A percentile compares a stretch with the other conserved stretches of the same genome.
phyloP scores from a whole-genome alignment of 108 stramenopile genomes.

The Fistulifera pelliculosa region DNA sequence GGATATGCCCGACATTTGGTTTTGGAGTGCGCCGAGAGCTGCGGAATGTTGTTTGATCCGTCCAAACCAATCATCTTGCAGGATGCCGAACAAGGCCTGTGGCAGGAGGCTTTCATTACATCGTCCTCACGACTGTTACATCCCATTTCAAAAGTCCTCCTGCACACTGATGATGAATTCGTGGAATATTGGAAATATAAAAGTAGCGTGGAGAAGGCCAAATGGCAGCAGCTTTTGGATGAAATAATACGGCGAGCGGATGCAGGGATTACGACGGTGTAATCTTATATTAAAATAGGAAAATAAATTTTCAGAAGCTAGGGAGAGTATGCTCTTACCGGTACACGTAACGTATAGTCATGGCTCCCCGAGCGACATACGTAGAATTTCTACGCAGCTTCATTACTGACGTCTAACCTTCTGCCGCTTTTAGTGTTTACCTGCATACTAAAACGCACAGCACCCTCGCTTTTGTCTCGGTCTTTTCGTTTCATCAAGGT shows the following conservation, averaged over 20 bases:
- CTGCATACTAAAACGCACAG: too few species aligned
- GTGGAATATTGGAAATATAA: constrained; percentile 6
- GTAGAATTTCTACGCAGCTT: too few species aligned
- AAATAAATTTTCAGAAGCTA: too few species aligned
- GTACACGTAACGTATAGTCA: too few species aligned
- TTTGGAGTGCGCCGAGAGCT: constrained; percentile 12
- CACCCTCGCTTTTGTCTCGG: too few species aligned
- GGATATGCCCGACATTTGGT: constrained; percentile 20
- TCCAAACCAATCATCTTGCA: constrained; percentile 6
- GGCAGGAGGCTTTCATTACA: constrained; percentile 20
- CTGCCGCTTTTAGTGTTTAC: too few species aligned
- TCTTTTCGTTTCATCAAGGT: too few species aligned
- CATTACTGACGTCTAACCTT: too few species aligned
- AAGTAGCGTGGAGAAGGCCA: neutral
- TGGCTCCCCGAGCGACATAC: too few species aligned
- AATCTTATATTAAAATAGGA: too few species aligned
- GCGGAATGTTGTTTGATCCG: constrained; percentile 3
- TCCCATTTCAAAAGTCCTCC: constrained; percentile 12
- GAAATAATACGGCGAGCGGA: constrained; percentile 14
- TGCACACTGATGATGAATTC: constrained; percentile 9
- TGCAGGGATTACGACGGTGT: constrained; percentile 1
- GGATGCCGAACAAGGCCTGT: constrained; percentile 13
- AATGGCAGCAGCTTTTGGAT: constrained; percentile 21
- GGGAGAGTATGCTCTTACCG: too few species aligned
- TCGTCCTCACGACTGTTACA: constrained; percentile 21